Conservation (phyloP, 1,284 basidiomycete genomes). For the Ustilago xerochloae region DNA sequence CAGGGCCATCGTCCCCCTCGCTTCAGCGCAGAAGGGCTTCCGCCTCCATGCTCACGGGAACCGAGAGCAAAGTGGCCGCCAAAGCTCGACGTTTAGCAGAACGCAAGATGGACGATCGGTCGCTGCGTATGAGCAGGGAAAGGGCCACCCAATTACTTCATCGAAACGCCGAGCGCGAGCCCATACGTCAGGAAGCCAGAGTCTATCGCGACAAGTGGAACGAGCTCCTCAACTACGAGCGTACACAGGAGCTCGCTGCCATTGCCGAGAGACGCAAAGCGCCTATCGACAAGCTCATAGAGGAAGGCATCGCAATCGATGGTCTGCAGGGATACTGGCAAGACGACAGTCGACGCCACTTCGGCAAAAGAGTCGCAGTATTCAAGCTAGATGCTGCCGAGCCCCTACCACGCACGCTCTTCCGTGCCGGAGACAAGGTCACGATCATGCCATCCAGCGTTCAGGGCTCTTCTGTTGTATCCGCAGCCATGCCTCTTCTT, state of each 20-base stretch:
- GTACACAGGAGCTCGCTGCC: constrained; percentile 44
- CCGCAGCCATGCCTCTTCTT: neutral
- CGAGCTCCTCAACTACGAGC: constrained; percentile 48
- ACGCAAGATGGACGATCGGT: constrained; percentile 47
- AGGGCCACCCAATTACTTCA: constrained; percentile 14
- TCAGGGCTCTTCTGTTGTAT: neutral
- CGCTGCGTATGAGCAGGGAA: constrained; percentile 37
- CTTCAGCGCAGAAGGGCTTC: constrained; percentile 34
- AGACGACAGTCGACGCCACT: constrained; percentile 44
- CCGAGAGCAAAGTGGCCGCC: constrained; percentile 40
- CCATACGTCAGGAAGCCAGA: constrained; percentile 25
- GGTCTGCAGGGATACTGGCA: constrained; percentile 64
- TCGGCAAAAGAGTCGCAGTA: constrained; percentile 57
- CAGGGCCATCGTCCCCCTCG: constrained; percentile 1
- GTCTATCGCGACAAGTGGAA: constrained; percentile 51
- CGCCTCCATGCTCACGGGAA: constrained; percentile 26
- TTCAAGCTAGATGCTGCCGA: constrained; percentile 58
- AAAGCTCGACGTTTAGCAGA: constrained; percentile 33
- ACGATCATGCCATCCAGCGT: constrained; percentile 44
- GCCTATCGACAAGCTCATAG: constrained; percentile 47
- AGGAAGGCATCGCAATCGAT: constrained; percentile 56
- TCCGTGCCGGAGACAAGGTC: constrained; percentile 53
- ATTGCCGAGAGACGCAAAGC: constrained; percentile 50
- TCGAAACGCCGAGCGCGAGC: constrained; percentile 33
- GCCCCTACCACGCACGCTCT: constrained; percentile 49